Evolutionary conservation across 768 basidiomycete species (phyloP), one percentile per base, ranked within the genome.

Genomic region (Lactarius evosmus): DNA sequence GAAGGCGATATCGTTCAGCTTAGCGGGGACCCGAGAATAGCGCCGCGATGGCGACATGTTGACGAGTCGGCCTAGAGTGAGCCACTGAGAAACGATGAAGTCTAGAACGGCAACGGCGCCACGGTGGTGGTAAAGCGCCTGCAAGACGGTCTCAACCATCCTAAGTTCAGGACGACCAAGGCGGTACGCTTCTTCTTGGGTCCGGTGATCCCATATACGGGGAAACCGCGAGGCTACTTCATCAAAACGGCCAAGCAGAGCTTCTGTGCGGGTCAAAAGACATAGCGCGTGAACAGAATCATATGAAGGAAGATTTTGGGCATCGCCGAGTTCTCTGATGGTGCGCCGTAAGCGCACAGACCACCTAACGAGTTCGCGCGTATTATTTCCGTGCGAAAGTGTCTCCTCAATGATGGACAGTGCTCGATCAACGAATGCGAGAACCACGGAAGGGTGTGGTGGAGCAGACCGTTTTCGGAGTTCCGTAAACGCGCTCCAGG

Each of bases 361-460:
- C 67, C 67, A 68, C 49, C 61, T 40, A 33, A 61, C 53, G 34
- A 68, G 55, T 27, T 66, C 60, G 4, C 52, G 65, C 56, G 53
- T 30, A 55, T 63, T 56, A 22, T 67, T 51, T 29, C 33, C 27
- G 30, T 44, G 38, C n/a, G 33, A 30, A 54, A 60, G 58, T 14
- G 58, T 33, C 22, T 19, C 51, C 52, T 68, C 67, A n/a, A 67
- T n/a, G 40, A 38, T 44, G 25, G 65, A 51, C 14, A 63, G 38
- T 2, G 59, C 61, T n/a, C 66, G 66, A 66, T 68, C 67, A 29
- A 63, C 54, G 29, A 68, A 68, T 25, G 22, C 33, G 46, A 68
- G 53, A 53, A 58, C 36, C 63, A 61, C 46, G 49, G 58, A 52
- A 36, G 59, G 33, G 17, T 34, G 32, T 9, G 33, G 54, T 5